These are phyloP conservation scores for Sicyos edulis DNA, from an alignment of 306 rosid species.

Conservation along the genomic window DNA sequence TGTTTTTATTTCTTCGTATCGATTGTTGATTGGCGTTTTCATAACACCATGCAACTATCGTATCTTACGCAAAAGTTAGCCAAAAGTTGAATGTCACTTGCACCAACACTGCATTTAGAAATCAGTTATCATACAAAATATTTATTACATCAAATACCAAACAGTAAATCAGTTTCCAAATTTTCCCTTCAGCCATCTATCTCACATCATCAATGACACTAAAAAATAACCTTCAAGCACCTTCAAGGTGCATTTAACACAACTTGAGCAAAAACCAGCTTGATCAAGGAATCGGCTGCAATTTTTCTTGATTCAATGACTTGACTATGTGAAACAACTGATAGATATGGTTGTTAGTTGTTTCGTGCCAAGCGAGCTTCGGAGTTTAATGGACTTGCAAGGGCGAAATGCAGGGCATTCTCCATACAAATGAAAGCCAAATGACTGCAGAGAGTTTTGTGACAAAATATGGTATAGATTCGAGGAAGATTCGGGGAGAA, in stretches of 20 bases:
- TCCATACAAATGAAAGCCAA: constrained; percentile 3
- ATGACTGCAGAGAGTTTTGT: background rate
- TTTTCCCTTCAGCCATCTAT: background rate
- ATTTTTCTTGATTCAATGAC: background rate
- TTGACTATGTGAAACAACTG: background rate
- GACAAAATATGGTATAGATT: background rate
- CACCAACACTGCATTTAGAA: background rate
- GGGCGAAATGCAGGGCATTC: background rate
- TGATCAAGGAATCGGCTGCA: background rate
- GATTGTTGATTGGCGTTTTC: too few relatives aligned
- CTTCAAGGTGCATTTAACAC: constrained; percentile 13
- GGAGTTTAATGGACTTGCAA: background rate
- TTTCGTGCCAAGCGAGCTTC: background rate
- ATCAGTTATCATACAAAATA: background rate
- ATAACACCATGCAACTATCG: background rate
- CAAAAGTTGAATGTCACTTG: constrained; percentile 4
- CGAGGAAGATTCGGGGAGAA: constrained; percentile 7
- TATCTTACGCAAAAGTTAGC: background rate
- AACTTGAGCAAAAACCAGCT: constrained; percentile 3
- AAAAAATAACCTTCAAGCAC: background rate
- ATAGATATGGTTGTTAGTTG: background rate
- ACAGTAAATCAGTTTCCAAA: constrained; percentile 9
- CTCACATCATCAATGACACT: background rate
- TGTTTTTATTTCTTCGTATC: too few relatives aligned
- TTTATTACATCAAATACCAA: background rate